Percentiles rank a stretch among this genome's conserved stretches.
Evolutionary conservation across 768 basidiomycete species (phyloP).

Genomic region (Tulasnella sp.): DNA sequence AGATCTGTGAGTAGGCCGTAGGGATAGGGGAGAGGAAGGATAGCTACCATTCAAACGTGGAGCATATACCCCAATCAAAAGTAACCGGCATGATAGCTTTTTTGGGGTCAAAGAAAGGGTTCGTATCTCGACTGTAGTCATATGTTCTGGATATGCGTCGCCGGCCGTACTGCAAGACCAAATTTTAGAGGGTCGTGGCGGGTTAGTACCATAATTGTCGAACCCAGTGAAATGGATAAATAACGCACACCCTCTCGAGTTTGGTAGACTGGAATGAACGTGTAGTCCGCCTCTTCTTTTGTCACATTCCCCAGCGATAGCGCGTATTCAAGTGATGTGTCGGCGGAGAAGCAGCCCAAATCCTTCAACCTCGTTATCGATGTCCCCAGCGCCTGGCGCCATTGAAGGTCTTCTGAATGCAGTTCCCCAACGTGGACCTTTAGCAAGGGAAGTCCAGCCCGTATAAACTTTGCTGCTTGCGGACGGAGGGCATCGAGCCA

Average conservation of each 20-base stretch:
- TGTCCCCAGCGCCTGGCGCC: slow-evolving; percentile 32
- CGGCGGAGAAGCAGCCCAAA: slow-evolving; percentile 39
- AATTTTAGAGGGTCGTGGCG: not conserved
- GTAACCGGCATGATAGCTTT: slow-evolving; percentile 36
- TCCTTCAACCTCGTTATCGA: slow-evolving; percentile 35
- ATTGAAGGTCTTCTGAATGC: slow-evolving; percentile 34
- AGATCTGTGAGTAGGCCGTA: not conserved
- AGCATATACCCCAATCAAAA: slow-evolving; percentile 40
- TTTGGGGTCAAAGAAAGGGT: slow-evolving; percentile 31
- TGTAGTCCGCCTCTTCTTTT: slow-evolving; percentile 38
- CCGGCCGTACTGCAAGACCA: slow-evolving; percentile 32
- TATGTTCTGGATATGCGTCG: slow-evolving; percentile 34
- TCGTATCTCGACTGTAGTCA: slow-evolving; percentile 31
- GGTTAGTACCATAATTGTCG: no score
- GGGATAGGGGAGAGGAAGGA: not conserved
- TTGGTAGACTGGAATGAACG: slow-evolving; percentile 39
- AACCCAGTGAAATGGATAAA: not conserved
- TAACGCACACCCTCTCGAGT: slow-evolving; percentile 26
- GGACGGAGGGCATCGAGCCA: slow-evolving; percentile 38
- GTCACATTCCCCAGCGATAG: slow-evolving; percentile 36
- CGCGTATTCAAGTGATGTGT: slow-evolving; percentile 37
- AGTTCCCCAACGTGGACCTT: slow-evolving; percentile 38
- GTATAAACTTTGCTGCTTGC: slow-evolving; percentile 34
- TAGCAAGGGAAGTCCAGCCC: slow-evolving; percentile 33
- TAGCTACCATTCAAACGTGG: slow-evolving; percentile 36